These are phyloP conservation scores for Alternaria triticina DNA, from an alignment of 2,329 filamentous ascomycete genomes.

Conservation along the genomic window DNA sequence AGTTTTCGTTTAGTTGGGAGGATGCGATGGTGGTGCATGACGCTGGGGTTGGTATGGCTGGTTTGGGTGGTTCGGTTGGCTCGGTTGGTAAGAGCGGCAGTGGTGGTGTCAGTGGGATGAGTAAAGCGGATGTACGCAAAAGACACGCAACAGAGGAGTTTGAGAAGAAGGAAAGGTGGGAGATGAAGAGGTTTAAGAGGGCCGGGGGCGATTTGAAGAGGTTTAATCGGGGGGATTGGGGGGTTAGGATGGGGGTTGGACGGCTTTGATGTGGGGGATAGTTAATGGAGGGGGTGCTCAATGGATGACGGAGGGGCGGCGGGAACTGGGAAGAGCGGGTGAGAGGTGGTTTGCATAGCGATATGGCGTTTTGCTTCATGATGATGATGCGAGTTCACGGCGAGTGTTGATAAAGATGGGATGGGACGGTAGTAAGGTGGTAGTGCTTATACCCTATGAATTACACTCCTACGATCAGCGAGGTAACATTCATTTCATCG, in stretches of 20 bases:
- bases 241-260: conserved; percentile 43
- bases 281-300: too few relatives aligned
- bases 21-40: conserved; percentile 36
- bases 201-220: conserved; percentile 40
- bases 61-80: too few relatives aligned
- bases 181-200: conserved; percentile 43
- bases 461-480: neutral
- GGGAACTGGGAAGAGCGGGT: too few relatives aligned
- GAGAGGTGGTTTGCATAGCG: neutral
- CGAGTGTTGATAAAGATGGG: neutral
- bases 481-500: neutral
- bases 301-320: too few relatives aligned
- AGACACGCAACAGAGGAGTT: conserved; percentile 34
- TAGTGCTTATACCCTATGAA: neutral
- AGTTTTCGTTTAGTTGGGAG: conserved; percentile 43
- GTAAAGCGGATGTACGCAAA: conserved; percentile 31
- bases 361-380: neutral
- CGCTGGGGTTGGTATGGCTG: neutral
- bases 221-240: conserved; percentile 48
- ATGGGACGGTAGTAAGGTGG: neutral
- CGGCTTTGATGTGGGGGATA: conserved; percentile 27
- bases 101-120: conserved; percentile 14
- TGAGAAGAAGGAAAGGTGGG: conserved; percentile 37
- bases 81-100: too few relatives aligned
- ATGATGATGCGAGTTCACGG: neutral